Evolutionary conservation across 371 early-diverging fungal genomes (phyloP).

Genomic region (Paraphysoderma sedebokerense): DNA sequence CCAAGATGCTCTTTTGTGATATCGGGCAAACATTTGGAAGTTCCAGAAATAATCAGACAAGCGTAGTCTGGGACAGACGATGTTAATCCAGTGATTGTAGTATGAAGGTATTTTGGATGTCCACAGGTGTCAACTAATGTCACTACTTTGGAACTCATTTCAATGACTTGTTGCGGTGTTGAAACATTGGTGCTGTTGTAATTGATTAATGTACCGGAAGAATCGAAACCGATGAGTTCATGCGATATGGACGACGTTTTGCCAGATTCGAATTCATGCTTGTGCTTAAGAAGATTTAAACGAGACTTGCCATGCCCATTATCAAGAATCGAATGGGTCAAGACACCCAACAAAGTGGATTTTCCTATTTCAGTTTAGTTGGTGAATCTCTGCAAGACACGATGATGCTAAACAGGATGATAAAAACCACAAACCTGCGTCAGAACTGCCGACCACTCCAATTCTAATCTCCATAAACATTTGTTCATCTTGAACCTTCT

Average conservation of each 20-base stretch:
- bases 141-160: conserved; percentile 18
- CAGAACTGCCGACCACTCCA: conserved; percentile 61
- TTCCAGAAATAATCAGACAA: conserved; percentile 19
- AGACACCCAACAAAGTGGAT: conserved; percentile 64
- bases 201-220: conserved; percentile 16
- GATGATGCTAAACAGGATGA: not conserved
- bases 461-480: conserved; percentile 61
- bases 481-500: conserved; percentile 28
- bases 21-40: conserved; percentile 14
- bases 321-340: conserved; percentile 64
- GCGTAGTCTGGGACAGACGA: conserved; percentile 24
- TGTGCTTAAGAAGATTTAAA: conserved; percentile 64
- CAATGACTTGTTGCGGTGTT: conserved; percentile 22
- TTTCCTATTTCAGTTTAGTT: conserved; percentile 18
- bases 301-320: conserved; percentile 79
- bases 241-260: conserved; percentile 73
- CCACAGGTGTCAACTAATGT: conserved; percentile 30
- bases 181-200: conserved; percentile 14
- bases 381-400: not conserved
- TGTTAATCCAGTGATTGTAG: conserved; percentile 25
- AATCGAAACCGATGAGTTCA: conserved; percentile 69
- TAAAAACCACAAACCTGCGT: conserved; percentile 33
- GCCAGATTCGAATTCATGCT: conserved; percentile 80
- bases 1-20: conserved; percentile 23
- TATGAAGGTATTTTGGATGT: conserved; percentile 26